phyloP scores from a whole-genome alignment of 306 rosid species.

The Gastrolobium villosum region DNA sequence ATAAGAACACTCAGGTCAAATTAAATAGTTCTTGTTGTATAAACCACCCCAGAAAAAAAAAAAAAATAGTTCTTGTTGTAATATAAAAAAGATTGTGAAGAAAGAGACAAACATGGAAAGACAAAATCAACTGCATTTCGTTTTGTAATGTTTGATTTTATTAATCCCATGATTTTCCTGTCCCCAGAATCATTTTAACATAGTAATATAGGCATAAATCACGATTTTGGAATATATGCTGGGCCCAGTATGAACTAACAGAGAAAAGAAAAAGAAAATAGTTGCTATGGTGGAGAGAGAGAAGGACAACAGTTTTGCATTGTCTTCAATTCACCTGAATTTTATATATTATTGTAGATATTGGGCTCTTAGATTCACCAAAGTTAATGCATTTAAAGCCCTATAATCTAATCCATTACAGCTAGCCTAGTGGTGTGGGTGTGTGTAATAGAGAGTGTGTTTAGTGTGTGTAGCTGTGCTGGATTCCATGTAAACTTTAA shows the following conservation, averaged over 20 bases:
- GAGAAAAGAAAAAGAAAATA: background rate
- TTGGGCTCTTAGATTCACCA: no score
- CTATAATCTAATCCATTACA: no score
- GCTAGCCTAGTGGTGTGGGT: no score
- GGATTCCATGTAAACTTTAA: no score
- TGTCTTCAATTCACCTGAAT: background rate
- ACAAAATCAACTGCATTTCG: slow-evolving; percentile 50
- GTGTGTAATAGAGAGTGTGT: no score
- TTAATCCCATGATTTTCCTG: slow-evolving; percentile 58
- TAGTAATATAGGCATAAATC: slow-evolving; percentile 39
- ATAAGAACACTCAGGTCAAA: slow-evolving; percentile 8
- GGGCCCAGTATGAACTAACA: slow-evolving; percentile 40
- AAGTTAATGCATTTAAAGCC: no score
- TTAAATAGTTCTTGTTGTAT: slow-evolving; percentile 21
- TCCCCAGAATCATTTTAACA: slow-evolving; percentile 54
- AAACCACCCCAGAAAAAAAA: no score
- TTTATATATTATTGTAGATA: no score
- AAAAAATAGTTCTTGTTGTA: slow-evolving; percentile 3
- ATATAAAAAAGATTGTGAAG: background rate
- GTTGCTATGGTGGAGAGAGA: slow-evolving; percentile 6
- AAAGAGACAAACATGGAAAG: slow-evolving; percentile 48
- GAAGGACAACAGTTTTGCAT: background rate
- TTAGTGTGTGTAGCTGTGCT: no score
- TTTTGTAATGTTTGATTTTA: slow-evolving; percentile 51
- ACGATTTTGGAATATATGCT: slow-evolving; percentile 54